Evolutionary conservation across 352 stramenopile genomes (phyloP).

Genomic region (Phytophthora sojae): DNA sequence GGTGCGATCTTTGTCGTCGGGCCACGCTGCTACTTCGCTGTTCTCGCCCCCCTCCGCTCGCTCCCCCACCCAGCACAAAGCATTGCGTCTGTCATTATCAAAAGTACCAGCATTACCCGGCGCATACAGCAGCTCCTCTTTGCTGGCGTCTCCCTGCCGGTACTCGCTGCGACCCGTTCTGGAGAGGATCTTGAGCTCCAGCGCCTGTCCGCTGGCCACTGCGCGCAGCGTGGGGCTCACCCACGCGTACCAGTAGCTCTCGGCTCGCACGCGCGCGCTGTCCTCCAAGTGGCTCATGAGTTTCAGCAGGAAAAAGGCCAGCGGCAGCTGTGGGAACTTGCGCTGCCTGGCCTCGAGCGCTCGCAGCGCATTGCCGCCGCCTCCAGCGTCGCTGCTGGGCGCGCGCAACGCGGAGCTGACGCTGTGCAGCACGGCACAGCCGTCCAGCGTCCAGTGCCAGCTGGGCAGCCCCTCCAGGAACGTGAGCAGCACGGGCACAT

Average conservation of each 20-base stretch:
- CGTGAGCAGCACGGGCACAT: slow-evolving; percentile 69
- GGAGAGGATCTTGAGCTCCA: slow-evolving; percentile 48
- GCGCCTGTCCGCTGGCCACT: slow-evolving; percentile 52
- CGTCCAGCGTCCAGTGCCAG: slow-evolving; percentile 78
- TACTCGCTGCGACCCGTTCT: slow-evolving; percentile 41
- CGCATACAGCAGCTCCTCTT: slow-evolving; percentile 58
- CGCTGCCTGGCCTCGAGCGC: slow-evolving; percentile 42
- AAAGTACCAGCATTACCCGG: slow-evolving; percentile 51
- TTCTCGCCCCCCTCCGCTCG: slow-evolving; percentile 24
- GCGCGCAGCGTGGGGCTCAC: slow-evolving; percentile 60
- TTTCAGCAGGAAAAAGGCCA: slow-evolving; percentile 77
- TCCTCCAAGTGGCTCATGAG: slow-evolving; percentile 72
- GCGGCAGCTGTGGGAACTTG: slow-evolving; percentile 63
- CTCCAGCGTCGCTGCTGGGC: slow-evolving; percentile 32
- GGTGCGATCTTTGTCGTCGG: slow-evolving; percentile 42
- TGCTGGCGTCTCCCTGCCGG: slow-evolving; percentile 28
- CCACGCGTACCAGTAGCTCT: slow-evolving; percentile 77
- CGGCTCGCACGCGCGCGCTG: slow-evolving; percentile 53
- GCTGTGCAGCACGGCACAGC: slow-evolving; percentile 67
- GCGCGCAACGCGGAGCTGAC: slow-evolving; percentile 57
- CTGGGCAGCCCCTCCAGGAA: slow-evolving; percentile 74
- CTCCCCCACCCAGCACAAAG: slow-evolving; percentile 51
- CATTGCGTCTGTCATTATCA: slow-evolving; percentile 59
- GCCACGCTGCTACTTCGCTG: slow-evolving; percentile 27
- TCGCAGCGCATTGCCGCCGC: slow-evolving; percentile 36